Evolutionary conservation across 2,329 filamentous ascomycete species (phyloP), one percentile per base, ranked within the genome.

Genomic region (Falciphora oryzae): DNA sequence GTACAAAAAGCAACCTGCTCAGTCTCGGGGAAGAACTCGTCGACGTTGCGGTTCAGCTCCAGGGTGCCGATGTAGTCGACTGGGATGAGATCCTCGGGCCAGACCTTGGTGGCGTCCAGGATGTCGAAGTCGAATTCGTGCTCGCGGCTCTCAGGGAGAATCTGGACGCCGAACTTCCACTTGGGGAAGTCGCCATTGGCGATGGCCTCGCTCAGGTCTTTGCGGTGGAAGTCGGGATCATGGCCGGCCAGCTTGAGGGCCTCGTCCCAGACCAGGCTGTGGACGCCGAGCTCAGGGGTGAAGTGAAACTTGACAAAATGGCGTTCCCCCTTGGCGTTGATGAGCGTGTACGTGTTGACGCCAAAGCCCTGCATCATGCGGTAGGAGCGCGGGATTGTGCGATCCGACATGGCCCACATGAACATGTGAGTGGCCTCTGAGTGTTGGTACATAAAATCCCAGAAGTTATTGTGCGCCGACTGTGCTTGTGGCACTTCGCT

Each of bases 361-460:
- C 91, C 90, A 65, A 93, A 94, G 0, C 91, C 91, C 69, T 94
- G 89, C 89, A 94, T 93, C 89, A 93, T 93, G 29, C 91, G 86
- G 76, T 83, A 93, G 0, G 88, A 91, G 2, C 89, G 84, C 1
- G 90, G 90, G 65, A 92, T 92, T 0, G 82, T 81, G 32, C 89
- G 83, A 72, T 93, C 91, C 11, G 85, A 89, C 87, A 92, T 91
- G 35, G 86, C 79, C 90, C 90, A 93, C 81, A 91, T 86, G 69
- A 85, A 89, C 88, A 92, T 92, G 73, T 93, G 89, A 0, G 89
- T 91, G 0, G 89, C 84, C 73, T 94, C 89, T 0, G 85, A 79
- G 70, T 92, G 87, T 67, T 88, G 75, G 67, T 79, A 88, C 57
- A 84, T 80, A 69, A 92, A 92, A 71, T 93, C 89, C 89, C 89